A percentile compares a stretch with the other conserved stretches of the same genome.
Evolutionary conservation across 495 filamentous ascomycete species (phyloP).

Genomic region (Cladorrhinum samala): DNA sequence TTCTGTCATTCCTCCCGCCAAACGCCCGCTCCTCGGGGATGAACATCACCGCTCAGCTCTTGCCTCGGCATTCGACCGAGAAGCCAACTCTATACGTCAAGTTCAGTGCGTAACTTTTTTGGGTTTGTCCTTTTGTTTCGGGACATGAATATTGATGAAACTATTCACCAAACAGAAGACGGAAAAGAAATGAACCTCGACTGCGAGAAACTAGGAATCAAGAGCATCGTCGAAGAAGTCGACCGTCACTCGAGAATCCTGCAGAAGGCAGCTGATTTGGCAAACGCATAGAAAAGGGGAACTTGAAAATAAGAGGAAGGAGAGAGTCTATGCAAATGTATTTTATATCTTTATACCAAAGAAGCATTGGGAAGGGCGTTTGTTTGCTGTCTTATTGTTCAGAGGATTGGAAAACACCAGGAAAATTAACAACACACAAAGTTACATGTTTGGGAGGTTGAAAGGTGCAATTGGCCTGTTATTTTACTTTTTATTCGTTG

Average conservation of each 20-base stretch:
- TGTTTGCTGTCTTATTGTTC: background rate
- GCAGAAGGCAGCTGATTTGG: constrained; percentile 74
- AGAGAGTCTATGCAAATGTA: background rate
- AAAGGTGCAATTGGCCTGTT: background rate
- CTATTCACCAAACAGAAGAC: constrained; percentile 64
- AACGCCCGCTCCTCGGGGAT: constrained; percentile 62
- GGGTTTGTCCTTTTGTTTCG: background rate
- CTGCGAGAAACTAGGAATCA: constrained; percentile 71
- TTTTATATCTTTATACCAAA: constrained; percentile 2
- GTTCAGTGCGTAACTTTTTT: constrained; percentile 57
- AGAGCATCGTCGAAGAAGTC: constrained; percentile 80
- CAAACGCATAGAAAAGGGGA: constrained; percentile 38
- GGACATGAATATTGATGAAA: constrained; percentile 2
- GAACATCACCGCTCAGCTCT: constrained; percentile 71
- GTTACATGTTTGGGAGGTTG: too few relatives aligned
- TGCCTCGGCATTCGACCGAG: constrained; percentile 59
- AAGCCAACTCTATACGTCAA: constrained; percentile 63
- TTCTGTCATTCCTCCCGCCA: constrained; percentile 81
- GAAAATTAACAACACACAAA: background rate
- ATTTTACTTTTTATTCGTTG: background rate
- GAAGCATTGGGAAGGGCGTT: constrained; percentile 15
- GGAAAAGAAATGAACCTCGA: constrained; percentile 70
- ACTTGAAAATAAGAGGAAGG: background rate
- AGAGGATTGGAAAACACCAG: background rate
- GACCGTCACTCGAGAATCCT: constrained; percentile 79